Percentiles rank a stretch among this genome's conserved stretches.
Conservation (phyloP, 31 red algal genomes). For the Asparagopsis taxiformis region DNA sequence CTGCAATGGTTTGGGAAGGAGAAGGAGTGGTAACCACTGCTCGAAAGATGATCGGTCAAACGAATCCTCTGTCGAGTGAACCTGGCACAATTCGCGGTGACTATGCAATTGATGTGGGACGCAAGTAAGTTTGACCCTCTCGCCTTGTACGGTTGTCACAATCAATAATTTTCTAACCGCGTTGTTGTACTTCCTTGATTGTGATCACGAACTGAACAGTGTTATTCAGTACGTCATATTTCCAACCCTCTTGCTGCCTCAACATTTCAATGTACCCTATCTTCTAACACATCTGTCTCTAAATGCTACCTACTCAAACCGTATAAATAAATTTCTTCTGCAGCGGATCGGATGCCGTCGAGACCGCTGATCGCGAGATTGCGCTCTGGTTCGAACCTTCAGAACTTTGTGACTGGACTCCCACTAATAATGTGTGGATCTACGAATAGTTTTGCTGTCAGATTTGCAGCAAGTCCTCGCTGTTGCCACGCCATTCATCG, state of each 20-base stretch:
- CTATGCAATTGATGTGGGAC: slow-evolving; percentile 86
- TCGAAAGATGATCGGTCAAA: slow-evolving; percentile 87
- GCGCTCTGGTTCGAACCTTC: slow-evolving; percentile 67
- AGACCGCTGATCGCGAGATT: slow-evolving; percentile 88
- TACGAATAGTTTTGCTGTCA: slow-evolving; percentile 25
- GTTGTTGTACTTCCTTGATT: neutral
- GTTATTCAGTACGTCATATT: slow-evolving; percentile 44
- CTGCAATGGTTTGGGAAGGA: slow-evolving; percentile 93
- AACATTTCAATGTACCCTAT: neutral
- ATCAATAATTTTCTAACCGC: neutral
- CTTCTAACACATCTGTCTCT: neutral
- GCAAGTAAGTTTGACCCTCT: slow-evolving; percentile 61
- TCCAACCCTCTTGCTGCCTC: neutral
- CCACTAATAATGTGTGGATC: slow-evolving; percentile 33
- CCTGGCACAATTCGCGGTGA: slow-evolving; percentile 94
- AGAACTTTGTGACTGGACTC: slow-evolving; percentile 32
- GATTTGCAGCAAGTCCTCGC: neutral
- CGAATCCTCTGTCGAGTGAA: slow-evolving; percentile 69
- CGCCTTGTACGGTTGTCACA: neutral
- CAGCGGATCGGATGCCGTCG: slow-evolving; percentile 83
- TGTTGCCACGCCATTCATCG: neutral
- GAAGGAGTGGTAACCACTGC: slow-evolving; percentile 63
- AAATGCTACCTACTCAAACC: too few species aligned
- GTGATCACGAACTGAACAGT: neutral
- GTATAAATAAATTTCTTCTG: too few species aligned